Evolutionary conservation across 2,329 filamentous ascomycete genomes (phyloP).

Genomic region (Colletotrichum sp.): DNA sequence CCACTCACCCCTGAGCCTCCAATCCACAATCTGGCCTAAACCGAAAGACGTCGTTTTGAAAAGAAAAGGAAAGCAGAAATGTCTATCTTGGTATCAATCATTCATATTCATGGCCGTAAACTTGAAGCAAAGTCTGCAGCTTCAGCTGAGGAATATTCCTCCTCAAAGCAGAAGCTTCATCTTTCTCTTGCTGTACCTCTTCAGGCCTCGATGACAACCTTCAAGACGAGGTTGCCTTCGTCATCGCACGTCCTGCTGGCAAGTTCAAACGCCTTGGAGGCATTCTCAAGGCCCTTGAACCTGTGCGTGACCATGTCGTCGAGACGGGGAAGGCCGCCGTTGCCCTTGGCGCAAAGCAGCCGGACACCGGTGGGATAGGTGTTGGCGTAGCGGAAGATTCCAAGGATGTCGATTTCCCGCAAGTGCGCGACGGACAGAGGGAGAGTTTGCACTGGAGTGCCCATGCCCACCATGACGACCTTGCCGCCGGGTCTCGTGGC

Average conservation of each 20-base stretch:
- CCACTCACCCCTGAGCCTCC: background rate
- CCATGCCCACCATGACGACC: constrained; percentile 81
- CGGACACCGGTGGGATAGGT: constrained; percentile 76
- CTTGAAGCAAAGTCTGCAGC: background rate
- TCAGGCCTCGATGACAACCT: constrained; percentile 69
- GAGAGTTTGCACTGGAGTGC: constrained; percentile 76
- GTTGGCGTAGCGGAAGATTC: constrained; percentile 76
- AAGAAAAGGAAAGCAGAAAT: background rate
- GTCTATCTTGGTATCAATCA: constrained; percentile 1
- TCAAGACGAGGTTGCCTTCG: constrained; percentile 71
- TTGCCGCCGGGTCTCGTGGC: constrained; percentile 73
- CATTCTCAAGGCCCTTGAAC: constrained; percentile 67
- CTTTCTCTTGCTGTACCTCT: background rate
- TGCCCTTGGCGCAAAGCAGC: constrained; percentile 54
- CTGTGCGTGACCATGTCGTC: constrained; percentile 77
- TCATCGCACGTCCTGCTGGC: constrained; percentile 72
- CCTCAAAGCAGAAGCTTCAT: background rate
- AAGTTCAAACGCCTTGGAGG: constrained; percentile 71
- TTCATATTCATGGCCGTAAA: background rate
- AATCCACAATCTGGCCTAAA: background rate
- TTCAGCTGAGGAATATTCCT: background rate
- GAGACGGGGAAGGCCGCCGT: constrained; percentile 61
- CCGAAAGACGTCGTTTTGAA: background rate
- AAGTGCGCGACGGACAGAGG: constrained; percentile 75
- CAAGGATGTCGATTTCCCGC: constrained; percentile 79